A percentile compares a stretch with the other conserved stretches of the same genome.
These are phyloP conservation scores for Streptanthus diversifolius DNA, from an alignment of 345 rosid genomes.

Conservation along the genomic window DNA sequence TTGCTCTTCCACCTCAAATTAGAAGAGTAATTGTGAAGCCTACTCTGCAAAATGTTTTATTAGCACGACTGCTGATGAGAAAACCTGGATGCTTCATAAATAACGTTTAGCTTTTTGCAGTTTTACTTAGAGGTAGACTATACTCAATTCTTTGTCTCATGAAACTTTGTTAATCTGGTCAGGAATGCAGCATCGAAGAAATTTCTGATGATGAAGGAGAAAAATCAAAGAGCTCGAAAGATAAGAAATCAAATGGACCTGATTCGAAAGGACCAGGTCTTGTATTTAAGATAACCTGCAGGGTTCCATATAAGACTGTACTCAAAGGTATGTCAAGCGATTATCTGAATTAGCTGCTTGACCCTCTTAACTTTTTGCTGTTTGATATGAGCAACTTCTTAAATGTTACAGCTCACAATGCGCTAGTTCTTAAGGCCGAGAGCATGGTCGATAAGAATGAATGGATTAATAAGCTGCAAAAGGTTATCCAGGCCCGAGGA, in stretches of 20 bases:
- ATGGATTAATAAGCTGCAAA: slow-evolving; percentile 77
- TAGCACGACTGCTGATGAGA: background rate
- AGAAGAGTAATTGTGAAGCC: background rate
- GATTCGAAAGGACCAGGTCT: slow-evolving; percentile 63
- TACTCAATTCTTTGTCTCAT: background rate
- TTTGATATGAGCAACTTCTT: slow-evolving; percentile 2
- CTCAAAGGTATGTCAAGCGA: slow-evolving; percentile 49
- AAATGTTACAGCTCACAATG: slow-evolving; percentile 68
- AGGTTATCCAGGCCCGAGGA: slow-evolving; percentile 59
- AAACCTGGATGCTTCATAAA: background rate
- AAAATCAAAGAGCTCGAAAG: slow-evolving; percentile 74
- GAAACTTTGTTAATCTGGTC: slow-evolving; percentile 20
- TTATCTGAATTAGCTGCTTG: background rate
- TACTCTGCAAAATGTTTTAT: background rate
- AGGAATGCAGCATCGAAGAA: slow-evolving; percentile 93
- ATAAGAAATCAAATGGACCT: slow-evolving; percentile 86
- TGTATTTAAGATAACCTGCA: slow-evolving; percentile 79
- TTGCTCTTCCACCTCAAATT: no score
- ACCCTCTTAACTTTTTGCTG: background rate
- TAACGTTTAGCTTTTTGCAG: background rate
- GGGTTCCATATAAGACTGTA: slow-evolving; percentile 89
- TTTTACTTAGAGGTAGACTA: background rate
- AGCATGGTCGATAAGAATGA: slow-evolving; percentile 75
- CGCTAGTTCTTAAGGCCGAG: slow-evolving; percentile 84
- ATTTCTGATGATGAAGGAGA: slow-evolving; percentile 69